Evolutionary conservation across 1,284 basidiomycete species (phyloP).

Genomic region (Moniliella sp.): DNA sequence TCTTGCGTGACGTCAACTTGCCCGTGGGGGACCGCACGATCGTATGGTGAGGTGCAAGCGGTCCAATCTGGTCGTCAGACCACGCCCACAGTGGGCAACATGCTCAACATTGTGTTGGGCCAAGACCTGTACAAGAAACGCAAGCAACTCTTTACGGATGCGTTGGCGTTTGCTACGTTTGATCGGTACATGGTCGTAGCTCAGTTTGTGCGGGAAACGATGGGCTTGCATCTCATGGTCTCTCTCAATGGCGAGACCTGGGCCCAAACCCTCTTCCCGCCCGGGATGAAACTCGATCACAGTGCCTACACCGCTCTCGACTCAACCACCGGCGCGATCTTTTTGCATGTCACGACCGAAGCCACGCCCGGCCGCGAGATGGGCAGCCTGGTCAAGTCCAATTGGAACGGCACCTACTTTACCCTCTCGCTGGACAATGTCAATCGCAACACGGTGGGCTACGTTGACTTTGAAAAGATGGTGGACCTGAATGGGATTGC

Average conservation of each 20-base stretch:
- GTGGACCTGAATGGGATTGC: slow-evolving; percentile 85
- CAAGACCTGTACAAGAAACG: slow-evolving; percentile 51
- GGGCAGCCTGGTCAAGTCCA: slow-evolving; percentile 79
- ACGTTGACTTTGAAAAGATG: slow-evolving; percentile 95
- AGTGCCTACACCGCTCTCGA: slow-evolving; percentile 83
- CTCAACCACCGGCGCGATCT: slow-evolving; percentile 73
- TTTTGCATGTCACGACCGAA: slow-evolving; percentile 83
- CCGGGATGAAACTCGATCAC: slow-evolving; percentile 63
- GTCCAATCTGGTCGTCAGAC: slow-evolving; percentile 63
- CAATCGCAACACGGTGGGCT: slow-evolving; percentile 66
- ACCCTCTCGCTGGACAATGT: slow-evolving; percentile 63
- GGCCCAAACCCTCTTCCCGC: slow-evolving; percentile 67
- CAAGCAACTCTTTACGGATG: slow-evolving; percentile 52
- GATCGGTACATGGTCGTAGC: slow-evolving; percentile 85
- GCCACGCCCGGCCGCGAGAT: slow-evolving; percentile 52
- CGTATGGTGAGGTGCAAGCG: slow-evolving; percentile 67
- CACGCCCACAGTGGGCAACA: slow-evolving; percentile 44
- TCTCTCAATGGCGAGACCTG: slow-evolving; percentile 72
- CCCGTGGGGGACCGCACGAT: slow-evolving; percentile 65
- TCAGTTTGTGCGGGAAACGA: slow-evolving; percentile 42
- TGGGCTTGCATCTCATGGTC: slow-evolving; percentile 50
- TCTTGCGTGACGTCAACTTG: slow-evolving; percentile 59
- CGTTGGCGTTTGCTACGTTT: slow-evolving; percentile 88
- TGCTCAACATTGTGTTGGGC: slow-evolving; percentile 59
- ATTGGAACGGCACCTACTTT: slow-evolving; percentile 94